phyloP scores from a whole-genome alignment of 1,284 basidiomycete species.

The Leccinum ambiguum region DNA sequence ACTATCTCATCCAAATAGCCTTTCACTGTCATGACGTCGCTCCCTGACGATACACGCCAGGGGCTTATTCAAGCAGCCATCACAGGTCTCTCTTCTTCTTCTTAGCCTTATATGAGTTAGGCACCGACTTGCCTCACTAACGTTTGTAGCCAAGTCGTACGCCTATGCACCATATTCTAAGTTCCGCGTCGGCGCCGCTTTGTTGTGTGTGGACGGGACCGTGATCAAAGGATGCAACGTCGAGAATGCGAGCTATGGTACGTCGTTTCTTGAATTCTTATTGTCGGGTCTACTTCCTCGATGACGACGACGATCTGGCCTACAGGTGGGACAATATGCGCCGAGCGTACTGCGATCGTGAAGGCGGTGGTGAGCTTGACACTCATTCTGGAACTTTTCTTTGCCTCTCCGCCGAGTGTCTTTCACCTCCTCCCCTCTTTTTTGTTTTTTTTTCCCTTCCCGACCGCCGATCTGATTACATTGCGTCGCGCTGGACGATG shows the following conservation, averaged over 20 bases:
- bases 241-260: conserved; percentile 91
- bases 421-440: too few relatives aligned
- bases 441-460: neutral
- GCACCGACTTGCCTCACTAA: neutral
- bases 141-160: conserved; percentile 55
- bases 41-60: neutral
- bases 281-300: neutral
- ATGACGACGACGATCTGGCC: neutral
- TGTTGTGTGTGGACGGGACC: conserved; percentile 66
- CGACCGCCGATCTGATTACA: neutral
- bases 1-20: neutral
- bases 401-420: neutral
- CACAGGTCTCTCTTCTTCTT: neutral
- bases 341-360: conserved; percentile 85
- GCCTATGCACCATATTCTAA: conserved; percentile 81
- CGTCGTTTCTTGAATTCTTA: conserved; percentile 9
- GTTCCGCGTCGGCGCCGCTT: conserved; percentile 86
- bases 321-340: conserved; percentile 80
- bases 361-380: conserved; percentile 67
- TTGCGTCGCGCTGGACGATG: too few relatives aligned
- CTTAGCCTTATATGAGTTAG: neutral
- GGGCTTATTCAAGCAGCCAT: conserved; percentile 1
- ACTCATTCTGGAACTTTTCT: neutral
- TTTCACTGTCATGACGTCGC: neutral
- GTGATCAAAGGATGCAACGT: conserved; percentile 86